Evolutionary conservation across 768 basidiomycete species (phyloP).

Genomic region (Galerina marginata): DNA sequence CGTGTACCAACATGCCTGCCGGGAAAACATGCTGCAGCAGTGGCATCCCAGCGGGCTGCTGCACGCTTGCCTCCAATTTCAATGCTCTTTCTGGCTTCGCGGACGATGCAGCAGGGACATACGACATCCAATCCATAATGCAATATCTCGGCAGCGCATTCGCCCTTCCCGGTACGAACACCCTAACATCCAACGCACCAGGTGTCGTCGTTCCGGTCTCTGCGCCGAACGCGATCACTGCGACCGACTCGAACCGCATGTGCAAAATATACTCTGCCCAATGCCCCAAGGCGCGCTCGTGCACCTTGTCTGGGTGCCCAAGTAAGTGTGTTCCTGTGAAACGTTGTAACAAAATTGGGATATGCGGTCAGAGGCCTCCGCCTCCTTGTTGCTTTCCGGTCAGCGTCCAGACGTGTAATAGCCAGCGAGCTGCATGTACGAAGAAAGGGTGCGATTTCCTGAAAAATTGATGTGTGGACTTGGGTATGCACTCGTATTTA

Average conservation of each 20-base stretch:
- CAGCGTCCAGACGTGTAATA: too few relatives aligned
- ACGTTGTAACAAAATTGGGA: background rate
- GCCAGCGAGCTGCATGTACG: too few relatives aligned
- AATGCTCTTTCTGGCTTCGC: background rate
- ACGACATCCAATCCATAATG: conserved; percentile 3
- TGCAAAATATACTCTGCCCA: conserved; percentile 1
- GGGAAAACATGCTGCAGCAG: conserved; percentile 5
- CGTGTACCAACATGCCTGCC: conserved; percentile 1
- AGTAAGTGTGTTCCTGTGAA: background rate
- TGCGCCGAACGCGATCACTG: background rate
- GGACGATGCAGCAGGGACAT: background rate
- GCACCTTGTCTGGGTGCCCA: background rate
- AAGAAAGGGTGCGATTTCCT: too few relatives aligned
- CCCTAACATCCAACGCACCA: background rate
- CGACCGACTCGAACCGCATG: background rate
- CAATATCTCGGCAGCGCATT: background rate
- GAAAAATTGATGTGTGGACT: too few relatives aligned
- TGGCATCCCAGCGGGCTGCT: background rate
- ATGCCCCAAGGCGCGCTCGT: background rate
- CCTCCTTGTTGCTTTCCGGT: background rate
- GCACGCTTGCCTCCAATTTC: background rate
- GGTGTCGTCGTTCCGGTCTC: background rate
- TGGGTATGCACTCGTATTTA: too few relatives aligned
- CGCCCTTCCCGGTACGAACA: background rate
- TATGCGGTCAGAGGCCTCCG: background rate